A percentile compares a stretch with the other conserved stretches of the same genome.
Evolutionary conservation across 495 filamentous ascomycete genomes (phyloP).

Genomic region (Aspergillus cristatus): DNA sequence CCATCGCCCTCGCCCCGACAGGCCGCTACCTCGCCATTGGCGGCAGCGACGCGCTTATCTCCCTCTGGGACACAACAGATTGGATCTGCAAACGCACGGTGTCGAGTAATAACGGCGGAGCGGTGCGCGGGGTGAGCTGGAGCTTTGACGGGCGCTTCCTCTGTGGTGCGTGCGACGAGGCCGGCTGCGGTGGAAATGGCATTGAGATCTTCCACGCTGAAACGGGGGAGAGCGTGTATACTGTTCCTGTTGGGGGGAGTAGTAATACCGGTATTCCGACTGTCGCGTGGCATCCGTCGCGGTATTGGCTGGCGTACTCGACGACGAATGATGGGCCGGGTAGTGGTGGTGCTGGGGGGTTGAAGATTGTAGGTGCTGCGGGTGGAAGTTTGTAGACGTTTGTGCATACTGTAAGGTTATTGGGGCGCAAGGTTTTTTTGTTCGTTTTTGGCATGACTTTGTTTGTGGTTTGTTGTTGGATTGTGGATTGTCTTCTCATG

Average conservation of each 20-base stretch:
- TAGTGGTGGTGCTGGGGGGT: constrained; percentile 56
- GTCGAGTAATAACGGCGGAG: constrained; percentile 58
- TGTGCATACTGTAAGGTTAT: too few species aligned
- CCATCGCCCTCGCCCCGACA: constrained; percentile 62
- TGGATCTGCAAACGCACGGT: constrained; percentile 85
- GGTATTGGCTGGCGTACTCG: constrained; percentile 88
- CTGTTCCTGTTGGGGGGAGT: constrained; percentile 56
- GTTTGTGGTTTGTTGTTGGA: too few species aligned
- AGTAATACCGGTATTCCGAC: constrained; percentile 42
- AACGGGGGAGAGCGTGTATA: constrained; percentile 77
- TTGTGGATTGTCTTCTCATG: too few species aligned
- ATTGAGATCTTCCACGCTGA: constrained; percentile 76
- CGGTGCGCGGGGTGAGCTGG: constrained; percentile 79
- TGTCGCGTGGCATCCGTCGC: constrained; percentile 83
- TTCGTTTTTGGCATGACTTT: too few species aligned
- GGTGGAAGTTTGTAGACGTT: constrained; percentile 31
- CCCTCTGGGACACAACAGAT: constrained; percentile 85
- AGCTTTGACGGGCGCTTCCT: constrained; percentile 87
- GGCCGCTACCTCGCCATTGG: constrained; percentile 79
- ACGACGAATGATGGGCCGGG: constrained; percentile 67
- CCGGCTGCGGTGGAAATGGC: constrained; percentile 35
- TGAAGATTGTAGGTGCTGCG: constrained; percentile 71
- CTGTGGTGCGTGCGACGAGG: constrained; percentile 77
- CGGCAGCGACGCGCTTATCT: constrained; percentile 78
- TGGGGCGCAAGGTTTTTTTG: too few species aligned